These are phyloP conservation scores for Podaxis mareebaensis DNA, from an alignment of 768 basidiomycete genomes.

Conservation along the genomic window DNA sequence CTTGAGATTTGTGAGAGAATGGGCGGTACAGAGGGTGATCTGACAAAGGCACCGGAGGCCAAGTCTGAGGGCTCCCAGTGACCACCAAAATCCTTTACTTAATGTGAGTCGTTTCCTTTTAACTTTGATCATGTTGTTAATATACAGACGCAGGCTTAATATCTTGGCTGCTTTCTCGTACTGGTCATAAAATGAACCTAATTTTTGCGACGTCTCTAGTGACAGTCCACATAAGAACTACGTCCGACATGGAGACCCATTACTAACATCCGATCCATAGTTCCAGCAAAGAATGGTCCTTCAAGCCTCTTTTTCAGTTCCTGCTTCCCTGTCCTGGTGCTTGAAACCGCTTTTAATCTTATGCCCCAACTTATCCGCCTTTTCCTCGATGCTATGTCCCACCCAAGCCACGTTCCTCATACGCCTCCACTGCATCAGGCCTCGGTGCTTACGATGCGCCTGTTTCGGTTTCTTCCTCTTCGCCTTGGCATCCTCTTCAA, in stretches of 20 bases:
- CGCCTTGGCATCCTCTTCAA: not conserved
- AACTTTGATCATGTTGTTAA: not conserved
- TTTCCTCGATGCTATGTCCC: constrained; percentile 49
- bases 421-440: constrained; percentile 63
- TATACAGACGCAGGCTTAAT: not conserved
- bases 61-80: not conserved
- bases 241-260: too few species aligned
- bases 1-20: constrained; percentile 43
- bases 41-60: not conserved
- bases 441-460: constrained; percentile 55
- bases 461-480: constrained; percentile 25
- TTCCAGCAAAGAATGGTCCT: not conserved
- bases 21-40: constrained; percentile 44
- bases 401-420: constrained; percentile 58
- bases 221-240: not conserved
- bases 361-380: constrained; percentile 38
- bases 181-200: constrained; percentile 4
- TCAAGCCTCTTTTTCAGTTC: constrained; percentile 42
- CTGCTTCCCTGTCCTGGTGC: constrained; percentile 29
- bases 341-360: constrained; percentile 39
- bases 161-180: not conserved
- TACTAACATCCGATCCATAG: not conserved
- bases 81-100: constrained; percentile 19
- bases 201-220: not conserved
- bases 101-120: constrained; percentile 21